Evolutionary conservation across 176 grass and related monocot genomes (phyloP).

Genomic region (Carex cristatella): DNA sequence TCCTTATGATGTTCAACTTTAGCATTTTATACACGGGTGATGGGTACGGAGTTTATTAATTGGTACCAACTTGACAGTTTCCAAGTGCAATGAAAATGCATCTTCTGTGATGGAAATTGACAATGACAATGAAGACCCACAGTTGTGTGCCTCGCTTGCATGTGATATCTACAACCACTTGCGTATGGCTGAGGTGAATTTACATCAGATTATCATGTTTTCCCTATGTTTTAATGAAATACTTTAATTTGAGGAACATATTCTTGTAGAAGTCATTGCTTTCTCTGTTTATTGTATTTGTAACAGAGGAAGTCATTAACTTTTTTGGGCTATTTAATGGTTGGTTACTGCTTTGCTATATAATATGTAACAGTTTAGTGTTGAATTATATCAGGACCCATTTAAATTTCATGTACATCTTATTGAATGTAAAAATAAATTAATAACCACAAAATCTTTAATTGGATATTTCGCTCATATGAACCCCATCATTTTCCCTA

Average conservation of each 20-base stretch:
- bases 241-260: not conserved
- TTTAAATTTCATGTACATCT: not conserved
- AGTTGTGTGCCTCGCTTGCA: slow-evolving; percentile 82
- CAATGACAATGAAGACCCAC: slow-evolving; percentile 57
- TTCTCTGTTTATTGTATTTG: not conserved
- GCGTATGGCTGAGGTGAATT: slow-evolving; percentile 73
- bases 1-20: not conserved
- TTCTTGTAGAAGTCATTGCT: not conserved
- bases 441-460: not conserved
- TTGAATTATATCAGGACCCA: not conserved
- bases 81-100: slow-evolving; percentile 45
- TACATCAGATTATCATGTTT: slow-evolving; percentile 6
- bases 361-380: not conserved
- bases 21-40: not conserved
- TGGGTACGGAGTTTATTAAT: slow-evolving; percentile 5
- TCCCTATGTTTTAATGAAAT: not conserved
- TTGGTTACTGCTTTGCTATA: not conserved
- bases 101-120: slow-evolving; percentile 65
- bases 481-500: not conserved
- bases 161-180: slow-evolving; percentile 91
- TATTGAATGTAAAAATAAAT: not conserved
- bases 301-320: not conserved
- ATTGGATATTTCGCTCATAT: not conserved
- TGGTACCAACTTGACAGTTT: slow-evolving; percentile 26
- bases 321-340: not conserved